These are phyloP conservation scores for Cornus kousa DNA, from an alignment of 148 eudicot genomes.

Conservation along the genomic window DNA sequence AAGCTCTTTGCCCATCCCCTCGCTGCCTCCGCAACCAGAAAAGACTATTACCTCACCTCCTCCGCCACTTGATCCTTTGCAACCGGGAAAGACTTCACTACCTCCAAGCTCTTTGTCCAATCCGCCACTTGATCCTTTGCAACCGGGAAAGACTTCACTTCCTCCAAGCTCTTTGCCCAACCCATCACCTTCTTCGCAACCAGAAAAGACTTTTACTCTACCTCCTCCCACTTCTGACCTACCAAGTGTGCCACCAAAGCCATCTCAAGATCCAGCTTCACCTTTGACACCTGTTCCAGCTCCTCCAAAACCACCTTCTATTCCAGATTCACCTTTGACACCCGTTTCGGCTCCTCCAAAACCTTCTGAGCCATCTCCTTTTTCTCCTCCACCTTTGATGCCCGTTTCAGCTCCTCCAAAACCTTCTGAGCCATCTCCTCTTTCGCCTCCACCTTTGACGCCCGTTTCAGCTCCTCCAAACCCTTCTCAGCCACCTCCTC, in stretches of 20 bases:
- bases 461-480: neutral
- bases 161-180: too few species aligned
- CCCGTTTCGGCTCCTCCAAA: neutral
- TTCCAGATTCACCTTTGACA: too few species aligned
- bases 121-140: too few species aligned
- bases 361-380: neutral
- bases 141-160: neutral
- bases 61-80: neutral
- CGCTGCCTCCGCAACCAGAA: neutral
- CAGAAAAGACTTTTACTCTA: constrained; percentile 9
- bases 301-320: too few species aligned
- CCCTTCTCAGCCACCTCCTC: constrained; percentile 3
- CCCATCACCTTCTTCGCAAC: neutral
- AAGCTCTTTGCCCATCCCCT: constrained; percentile 9
- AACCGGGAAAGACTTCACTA: too few species aligned
- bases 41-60: constrained; percentile 10
- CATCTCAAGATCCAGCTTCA: too few species aligned
- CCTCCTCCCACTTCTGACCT: constrained; percentile 16
- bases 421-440: too few species aligned
- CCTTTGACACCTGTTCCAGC: too few species aligned
- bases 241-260: constrained; percentile 1
- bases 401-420: too few species aligned
- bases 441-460: too few species aligned
- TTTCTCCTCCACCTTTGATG: too few species aligned
- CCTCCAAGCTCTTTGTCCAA: too few species aligned